Percentiles rank a stretch among this genome's conserved stretches.
phyloP scores from a whole-genome alignment of 441 rosid species.

The Eutrema salsugineum region DNA sequence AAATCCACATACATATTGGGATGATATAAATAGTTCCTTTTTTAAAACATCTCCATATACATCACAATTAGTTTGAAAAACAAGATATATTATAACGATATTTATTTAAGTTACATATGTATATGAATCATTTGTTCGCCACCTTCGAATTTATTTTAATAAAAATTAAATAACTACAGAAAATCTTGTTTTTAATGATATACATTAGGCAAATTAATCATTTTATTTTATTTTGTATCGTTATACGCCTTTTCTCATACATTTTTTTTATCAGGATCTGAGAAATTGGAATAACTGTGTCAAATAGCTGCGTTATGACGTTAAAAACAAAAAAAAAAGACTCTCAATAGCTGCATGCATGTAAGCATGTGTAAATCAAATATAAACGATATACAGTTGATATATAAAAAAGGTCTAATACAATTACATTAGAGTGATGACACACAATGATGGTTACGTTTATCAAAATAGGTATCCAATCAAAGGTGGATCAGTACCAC shows the following conservation, averaged over 20 bases:
- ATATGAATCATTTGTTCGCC: background rate
- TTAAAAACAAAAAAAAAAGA: too few relatives aligned
- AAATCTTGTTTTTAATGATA: background rate
- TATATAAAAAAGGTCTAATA: too few relatives aligned
- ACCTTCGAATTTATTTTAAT: background rate
- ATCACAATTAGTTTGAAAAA: too few relatives aligned
- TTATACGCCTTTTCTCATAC: too few relatives aligned
- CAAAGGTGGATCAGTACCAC: conserved; percentile 23
- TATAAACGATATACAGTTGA: background rate
- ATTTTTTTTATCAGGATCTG: background rate
- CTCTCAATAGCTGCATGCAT: conserved; percentile 2
- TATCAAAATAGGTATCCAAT: conserved; percentile 23
- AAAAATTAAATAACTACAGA: background rate
- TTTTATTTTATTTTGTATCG: background rate
- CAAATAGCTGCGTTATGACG: too few relatives aligned
- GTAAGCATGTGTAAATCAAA: background rate
- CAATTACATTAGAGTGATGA: conserved; percentile 9
- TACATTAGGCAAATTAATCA: background rate
- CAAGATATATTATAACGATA: background rate
- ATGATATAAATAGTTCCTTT: background rate
- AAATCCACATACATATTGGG: background rate
- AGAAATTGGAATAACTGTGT: background rate
- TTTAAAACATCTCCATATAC: too few relatives aligned
- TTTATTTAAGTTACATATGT: background rate
- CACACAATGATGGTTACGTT: conserved; percentile 26